phyloP scores from a whole-genome alignment of 345 rosid genomes.

The Salix dunnii region DNA sequence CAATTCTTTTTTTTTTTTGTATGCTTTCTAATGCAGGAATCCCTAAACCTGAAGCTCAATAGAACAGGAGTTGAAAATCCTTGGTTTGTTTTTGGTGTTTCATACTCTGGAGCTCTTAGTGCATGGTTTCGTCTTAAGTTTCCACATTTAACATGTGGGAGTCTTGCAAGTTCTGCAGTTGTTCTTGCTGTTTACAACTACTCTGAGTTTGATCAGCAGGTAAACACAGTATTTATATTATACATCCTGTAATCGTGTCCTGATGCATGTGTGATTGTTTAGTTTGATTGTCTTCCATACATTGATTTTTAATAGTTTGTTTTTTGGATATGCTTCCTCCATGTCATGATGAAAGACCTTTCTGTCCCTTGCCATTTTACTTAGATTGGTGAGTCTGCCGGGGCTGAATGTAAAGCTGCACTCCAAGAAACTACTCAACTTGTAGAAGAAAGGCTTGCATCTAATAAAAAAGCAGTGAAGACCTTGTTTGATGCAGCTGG shows the following conservation, averaged over 20 bases:
- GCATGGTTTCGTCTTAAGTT: slow-evolving; percentile 96
- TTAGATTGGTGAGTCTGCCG: slow-evolving; percentile 86
- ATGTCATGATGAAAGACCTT: not conserved
- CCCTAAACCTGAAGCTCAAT: slow-evolving; percentile 59
- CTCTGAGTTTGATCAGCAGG: slow-evolving; percentile 85
- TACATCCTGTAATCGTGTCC: slow-evolving; percentile 4
- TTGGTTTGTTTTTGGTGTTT: slow-evolving; percentile 84
- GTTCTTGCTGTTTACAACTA: slow-evolving; percentile 79
- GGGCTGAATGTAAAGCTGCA: slow-evolving; percentile 84
- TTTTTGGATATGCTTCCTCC: not conserved
- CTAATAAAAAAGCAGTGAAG: slow-evolving; percentile 58
- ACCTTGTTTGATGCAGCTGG: slow-evolving; percentile 61
- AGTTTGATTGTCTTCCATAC: too few species aligned
- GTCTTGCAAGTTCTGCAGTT: slow-evolving; percentile 97
- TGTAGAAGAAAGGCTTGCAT: slow-evolving; percentile 59
- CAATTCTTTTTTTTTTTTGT: too few species aligned
- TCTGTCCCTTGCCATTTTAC: not conserved
- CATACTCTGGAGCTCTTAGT: slow-evolving; percentile 92
- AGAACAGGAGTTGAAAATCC: slow-evolving; percentile 57
- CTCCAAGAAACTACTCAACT: slow-evolving; percentile 67
- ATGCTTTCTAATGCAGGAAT: slow-evolving; percentile 38
- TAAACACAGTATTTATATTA: slow-evolving; percentile 9
- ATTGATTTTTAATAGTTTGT: too few species aligned
- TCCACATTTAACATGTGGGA: slow-evolving; percentile 94
- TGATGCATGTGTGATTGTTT: not conserved